Conservation (phyloP, 257 asterid genomes). For the Rubia yunnanensis region DNA sequence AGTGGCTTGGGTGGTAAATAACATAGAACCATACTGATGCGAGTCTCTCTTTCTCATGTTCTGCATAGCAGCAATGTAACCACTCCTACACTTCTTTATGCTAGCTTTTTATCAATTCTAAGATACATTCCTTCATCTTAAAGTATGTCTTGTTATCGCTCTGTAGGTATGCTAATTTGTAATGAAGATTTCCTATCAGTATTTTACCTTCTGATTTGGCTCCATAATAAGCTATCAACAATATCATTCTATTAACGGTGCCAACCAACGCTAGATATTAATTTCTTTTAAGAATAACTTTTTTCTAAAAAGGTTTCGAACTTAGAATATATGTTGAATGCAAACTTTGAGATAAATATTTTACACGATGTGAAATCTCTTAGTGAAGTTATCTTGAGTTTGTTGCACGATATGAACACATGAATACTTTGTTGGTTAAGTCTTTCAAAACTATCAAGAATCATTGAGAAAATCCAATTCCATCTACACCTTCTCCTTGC, state of each 20-base stretch:
- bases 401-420: too few species aligned
- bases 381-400: too few species aligned
- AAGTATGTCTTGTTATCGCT: conserved; percentile 72
- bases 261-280: too few species aligned
- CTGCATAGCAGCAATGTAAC: conserved; percentile 36
- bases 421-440: too few species aligned
- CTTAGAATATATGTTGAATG: too few species aligned
- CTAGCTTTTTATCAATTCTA: conserved; percentile 59
- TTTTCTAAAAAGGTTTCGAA: too few species aligned
- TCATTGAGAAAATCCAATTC: too few species aligned
- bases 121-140: conserved; percentile 69
- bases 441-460: too few species aligned
- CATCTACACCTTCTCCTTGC: too few species aligned
- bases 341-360: too few species aligned
- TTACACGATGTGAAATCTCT: too few species aligned
- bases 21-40: conserved; percentile 88
- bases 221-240: conserved; percentile 52
- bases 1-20: conserved; percentile 49
- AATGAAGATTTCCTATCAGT: conserved; percentile 58
- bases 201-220: conserved; percentile 72
- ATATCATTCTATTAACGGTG: conserved; percentile 31
- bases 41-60: conserved; percentile 33
- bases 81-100: conserved; percentile 67
- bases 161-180: conserved; percentile 50
- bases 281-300: too few species aligned